Conservation (phyloP, 2,329 filamentous ascomycete species). For the Fusarium globosum region DNA sequence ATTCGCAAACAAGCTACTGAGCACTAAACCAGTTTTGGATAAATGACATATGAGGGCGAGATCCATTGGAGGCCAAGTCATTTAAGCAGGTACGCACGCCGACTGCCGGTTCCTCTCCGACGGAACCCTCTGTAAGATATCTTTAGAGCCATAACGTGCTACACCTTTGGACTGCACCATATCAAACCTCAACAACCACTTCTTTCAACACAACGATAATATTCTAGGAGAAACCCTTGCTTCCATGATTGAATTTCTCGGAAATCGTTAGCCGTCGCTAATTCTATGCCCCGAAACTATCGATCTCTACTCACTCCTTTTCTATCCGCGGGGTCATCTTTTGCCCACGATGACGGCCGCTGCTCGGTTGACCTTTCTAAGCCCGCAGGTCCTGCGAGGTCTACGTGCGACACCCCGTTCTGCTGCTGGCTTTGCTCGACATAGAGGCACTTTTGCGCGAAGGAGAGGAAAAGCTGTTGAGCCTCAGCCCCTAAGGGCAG, state of each 20-base stretch:
- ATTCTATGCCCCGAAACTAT: not conserved
- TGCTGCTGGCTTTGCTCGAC: conserved; percentile 52
- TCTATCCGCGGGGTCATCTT: conserved; percentile 7
- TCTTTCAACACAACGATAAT: not conserved
- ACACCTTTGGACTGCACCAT: not conserved
- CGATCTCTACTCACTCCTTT: not conserved
- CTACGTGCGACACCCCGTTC: conserved; percentile 51
- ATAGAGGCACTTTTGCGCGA: conserved; percentile 60
- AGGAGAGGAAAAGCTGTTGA: conserved; percentile 72
- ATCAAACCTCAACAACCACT: conserved; percentile 4
- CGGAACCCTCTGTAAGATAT: not conserved
- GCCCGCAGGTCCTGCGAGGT: conserved; percentile 73
- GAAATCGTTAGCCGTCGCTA: conserved; percentile 22
- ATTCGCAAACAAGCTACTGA: not conserved
- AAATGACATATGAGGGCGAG: conserved; percentile 38
- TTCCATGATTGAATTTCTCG: conserved; percentile 32
- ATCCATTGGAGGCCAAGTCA: conserved; percentile 21
- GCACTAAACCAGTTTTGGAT: conserved; percentile 6
- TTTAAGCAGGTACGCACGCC: conserved; percentile 37
- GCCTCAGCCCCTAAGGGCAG: conserved; percentile 53
- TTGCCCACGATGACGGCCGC: conserved; percentile 68
- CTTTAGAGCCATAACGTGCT: not conserved
- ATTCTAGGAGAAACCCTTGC: not conserved
- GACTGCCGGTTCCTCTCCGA: conserved; percentile 41
- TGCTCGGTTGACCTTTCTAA: conserved; percentile 73